Evolutionary conservation across 805 yeast genomes (phyloP).

Genomic region (Monosporozyma unispora): DNA sequence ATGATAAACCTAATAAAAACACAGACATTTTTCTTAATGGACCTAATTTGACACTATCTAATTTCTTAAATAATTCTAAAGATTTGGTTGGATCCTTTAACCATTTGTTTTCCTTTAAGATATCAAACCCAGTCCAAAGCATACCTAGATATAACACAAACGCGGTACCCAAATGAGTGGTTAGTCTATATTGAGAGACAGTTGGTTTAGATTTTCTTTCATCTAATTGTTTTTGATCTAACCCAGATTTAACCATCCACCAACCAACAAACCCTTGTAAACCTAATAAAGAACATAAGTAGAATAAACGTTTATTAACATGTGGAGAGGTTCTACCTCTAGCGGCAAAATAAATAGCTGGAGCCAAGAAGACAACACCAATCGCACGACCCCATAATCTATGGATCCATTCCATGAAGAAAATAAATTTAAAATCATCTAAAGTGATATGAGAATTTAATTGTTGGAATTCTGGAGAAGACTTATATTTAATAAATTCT

Average conservation of each 20-base stretch:
- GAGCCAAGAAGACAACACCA: conserved; percentile 73
- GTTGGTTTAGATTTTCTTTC: conserved; percentile 92
- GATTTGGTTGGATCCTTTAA: conserved; percentile 55
- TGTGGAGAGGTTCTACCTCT: conserved; percentile 56
- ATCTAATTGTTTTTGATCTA: conserved; percentile 67
- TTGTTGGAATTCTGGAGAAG: conserved; percentile 84
- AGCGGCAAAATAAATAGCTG: conserved; percentile 73
- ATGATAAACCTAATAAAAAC: conserved; percentile 59
- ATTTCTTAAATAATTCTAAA: conserved; percentile 42
- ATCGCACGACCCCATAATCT: conserved; percentile 86
- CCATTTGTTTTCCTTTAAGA: conserved; percentile 66
- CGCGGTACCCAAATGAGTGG: conserved; percentile 92
- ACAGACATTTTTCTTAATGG: conserved; percentile 47
- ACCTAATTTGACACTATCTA: conserved; percentile 52
- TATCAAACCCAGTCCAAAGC: conserved; percentile 82
- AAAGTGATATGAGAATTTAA: conserved; percentile 73
- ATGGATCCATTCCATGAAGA: conserved; percentile 97
- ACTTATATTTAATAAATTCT: conserved; percentile 73
- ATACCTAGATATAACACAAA: conserved; percentile 80
- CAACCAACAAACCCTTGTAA: conserved; percentile 95
- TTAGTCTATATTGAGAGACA: conserved; percentile 87
- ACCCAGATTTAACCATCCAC: conserved; percentile 99
- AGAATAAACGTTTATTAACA: conserved; percentile 58
- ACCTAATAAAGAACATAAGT: conserved; percentile 71
- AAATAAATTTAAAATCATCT: conserved; percentile 91